These are phyloP conservation scores for Picea mariana DNA, from an alignment of 83 land plant genomes.

Conservation along the genomic window DNA sequence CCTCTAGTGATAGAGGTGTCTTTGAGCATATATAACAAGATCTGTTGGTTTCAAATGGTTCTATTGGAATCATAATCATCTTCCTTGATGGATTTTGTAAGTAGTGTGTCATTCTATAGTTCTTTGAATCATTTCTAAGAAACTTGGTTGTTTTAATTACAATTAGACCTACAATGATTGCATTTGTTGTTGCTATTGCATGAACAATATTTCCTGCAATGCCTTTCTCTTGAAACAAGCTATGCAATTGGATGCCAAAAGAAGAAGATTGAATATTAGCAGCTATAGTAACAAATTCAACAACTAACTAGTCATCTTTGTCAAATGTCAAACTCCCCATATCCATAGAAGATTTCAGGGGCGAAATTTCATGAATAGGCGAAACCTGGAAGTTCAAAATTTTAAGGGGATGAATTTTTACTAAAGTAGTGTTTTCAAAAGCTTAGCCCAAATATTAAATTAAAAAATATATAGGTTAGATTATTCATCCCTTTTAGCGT, in stretches of 20 bases:
- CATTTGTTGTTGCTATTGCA: slow-evolving; percentile 99
- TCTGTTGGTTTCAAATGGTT: too few relatives aligned
- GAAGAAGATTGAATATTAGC: slow-evolving; percentile 93
- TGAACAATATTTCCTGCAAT: slow-evolving; percentile 99
- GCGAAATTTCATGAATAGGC: too few relatives aligned
- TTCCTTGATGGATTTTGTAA: too few relatives aligned
- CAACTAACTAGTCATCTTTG: slow-evolving; percentile 98
- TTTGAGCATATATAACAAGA: too few relatives aligned
- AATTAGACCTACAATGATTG: slow-evolving; percentile 92
- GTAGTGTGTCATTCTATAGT: slow-evolving; percentile 30
- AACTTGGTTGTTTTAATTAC: slow-evolving; percentile 95
- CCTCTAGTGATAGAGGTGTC: too few relatives aligned
- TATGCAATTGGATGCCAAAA: slow-evolving; percentile 94
- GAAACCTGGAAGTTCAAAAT: too few relatives aligned
- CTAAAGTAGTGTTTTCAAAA: too few relatives aligned
- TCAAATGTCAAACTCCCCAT: slow-evolving; percentile 89
- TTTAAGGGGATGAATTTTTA: too few relatives aligned
- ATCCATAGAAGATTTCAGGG: slow-evolving; percentile 32
- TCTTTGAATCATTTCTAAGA: slow-evolving; percentile 54
- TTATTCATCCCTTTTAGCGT: too few relatives aligned
- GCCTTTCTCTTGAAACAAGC: slow-evolving; percentile 97
- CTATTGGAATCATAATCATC: too few relatives aligned
- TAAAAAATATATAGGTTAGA: too few relatives aligned
- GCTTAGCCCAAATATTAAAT: too few relatives aligned
- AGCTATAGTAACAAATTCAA: slow-evolving; percentile 99